Conservation (phyloP, 2,329 filamentous ascomycete species). For the Pseudogymnoascus sp. region DNA sequence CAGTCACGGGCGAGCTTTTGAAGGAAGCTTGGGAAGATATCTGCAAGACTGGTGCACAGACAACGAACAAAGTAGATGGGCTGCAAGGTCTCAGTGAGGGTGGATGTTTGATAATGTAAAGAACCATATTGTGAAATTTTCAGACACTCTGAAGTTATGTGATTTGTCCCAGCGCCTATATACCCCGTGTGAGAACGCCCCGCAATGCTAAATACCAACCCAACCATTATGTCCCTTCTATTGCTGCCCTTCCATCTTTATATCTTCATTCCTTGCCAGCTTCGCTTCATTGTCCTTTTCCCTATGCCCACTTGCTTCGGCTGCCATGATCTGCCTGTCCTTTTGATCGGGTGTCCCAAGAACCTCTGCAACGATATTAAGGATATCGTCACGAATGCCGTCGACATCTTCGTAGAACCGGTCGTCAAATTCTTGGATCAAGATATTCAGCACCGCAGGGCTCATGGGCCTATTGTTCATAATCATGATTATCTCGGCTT, state of each 20-base stretch:
- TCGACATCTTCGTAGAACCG: constrained; percentile 48
- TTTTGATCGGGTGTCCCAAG: constrained; percentile 37
- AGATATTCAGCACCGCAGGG: constrained; percentile 48
- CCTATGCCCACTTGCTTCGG: constrained; percentile 15
- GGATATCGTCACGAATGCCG: constrained; percentile 41
- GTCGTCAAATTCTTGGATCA: constrained; percentile 56
- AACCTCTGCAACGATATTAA: constrained; percentile 46
- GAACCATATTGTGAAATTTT: neutral
- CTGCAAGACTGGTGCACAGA: constrained; percentile 45
- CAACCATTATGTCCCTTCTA: neutral
- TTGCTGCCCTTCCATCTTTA: constrained; percentile 8
- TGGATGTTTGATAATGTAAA: constrained; percentile 43
- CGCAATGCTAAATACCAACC: constrained; percentile 1
- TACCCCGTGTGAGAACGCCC: neutral
- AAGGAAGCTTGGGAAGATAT: constrained; percentile 52
- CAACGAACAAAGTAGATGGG: constrained; percentile 31
- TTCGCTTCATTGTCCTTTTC: constrained; percentile 11
- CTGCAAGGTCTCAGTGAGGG: constrained; percentile 42
- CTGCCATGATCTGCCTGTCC: constrained; percentile 25
- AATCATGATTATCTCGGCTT: constrained; percentile 61
- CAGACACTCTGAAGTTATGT: neutral
- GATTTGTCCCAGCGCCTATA: neutral
- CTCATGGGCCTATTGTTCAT: constrained; percentile 55
- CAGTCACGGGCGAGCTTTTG: constrained; percentile 50
- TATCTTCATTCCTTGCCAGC: constrained; percentile 16